A percentile compares a stretch with the other conserved stretches of the same genome.
Evolutionary conservation across 2,329 filamentous ascomycete genomes (phyloP).

Genomic region (Zopfia rhizophila): DNA sequence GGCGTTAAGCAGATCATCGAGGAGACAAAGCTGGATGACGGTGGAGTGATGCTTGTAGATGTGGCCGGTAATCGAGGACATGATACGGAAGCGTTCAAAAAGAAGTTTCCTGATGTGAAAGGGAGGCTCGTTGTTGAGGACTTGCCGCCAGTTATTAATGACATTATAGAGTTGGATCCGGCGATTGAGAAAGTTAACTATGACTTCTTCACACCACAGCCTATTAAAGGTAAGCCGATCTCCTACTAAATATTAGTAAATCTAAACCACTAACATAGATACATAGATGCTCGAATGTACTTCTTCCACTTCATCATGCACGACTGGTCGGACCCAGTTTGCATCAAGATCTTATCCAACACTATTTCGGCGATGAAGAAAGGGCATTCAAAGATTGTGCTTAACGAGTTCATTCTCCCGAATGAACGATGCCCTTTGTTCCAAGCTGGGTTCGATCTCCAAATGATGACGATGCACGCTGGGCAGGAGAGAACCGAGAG

Average conservation of each 20-base stretch:
- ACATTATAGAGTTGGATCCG: slow-evolving; percentile 17
- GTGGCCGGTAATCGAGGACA: slow-evolving; percentile 23
- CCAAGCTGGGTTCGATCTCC: slow-evolving; percentile 15
- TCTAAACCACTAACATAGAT: too few species aligned
- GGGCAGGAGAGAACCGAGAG: slow-evolving; percentile 14
- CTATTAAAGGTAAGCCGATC: slow-evolving; percentile 24
- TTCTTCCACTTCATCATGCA: slow-evolving; percentile 43
- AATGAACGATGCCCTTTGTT: slow-evolving; percentile 8
- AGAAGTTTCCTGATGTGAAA: slow-evolving; percentile 6
- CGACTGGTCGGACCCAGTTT: slow-evolving; percentile 38
- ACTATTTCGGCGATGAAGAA: slow-evolving; percentile 40
- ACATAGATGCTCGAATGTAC: slow-evolving; percentile 35
- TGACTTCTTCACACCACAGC: slow-evolving; percentile 40
- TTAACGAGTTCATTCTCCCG: slow-evolving; percentile 41
- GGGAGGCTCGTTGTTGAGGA: slow-evolving; percentile 38
- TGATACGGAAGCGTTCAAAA: slow-evolving; percentile 13
- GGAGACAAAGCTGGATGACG: slow-evolving; percentile 1
- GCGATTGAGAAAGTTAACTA: slow-evolving; percentile 27
- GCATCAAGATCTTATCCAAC: slow-evolving; percentile 31
- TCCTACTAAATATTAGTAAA: too few species aligned
- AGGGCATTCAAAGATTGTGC: slow-evolving; percentile 38
- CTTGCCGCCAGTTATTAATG: slow-evolving; percentile 27
- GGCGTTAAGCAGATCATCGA: too few species aligned
- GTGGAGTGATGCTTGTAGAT: slow-evolving; percentile 21
- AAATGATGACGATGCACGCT: slow-evolving; percentile 13